Evolutionary conservation across 768 basidiomycete genomes (phyloP).

Genomic region (Coprinellus micaceus): DNA sequence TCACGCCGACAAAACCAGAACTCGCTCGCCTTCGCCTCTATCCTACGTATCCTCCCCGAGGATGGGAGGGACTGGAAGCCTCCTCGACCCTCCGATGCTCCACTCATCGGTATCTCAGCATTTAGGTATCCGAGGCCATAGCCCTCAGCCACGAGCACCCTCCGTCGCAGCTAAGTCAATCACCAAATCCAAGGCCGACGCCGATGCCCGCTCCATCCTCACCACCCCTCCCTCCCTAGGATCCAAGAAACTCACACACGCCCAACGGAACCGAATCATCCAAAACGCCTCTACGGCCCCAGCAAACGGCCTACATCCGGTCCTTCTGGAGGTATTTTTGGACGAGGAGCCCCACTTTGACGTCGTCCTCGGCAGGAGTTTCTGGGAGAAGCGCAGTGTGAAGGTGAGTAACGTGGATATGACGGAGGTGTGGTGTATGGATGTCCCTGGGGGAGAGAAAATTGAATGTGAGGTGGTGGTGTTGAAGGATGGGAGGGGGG

Average conservation of each 20-base stretch:
- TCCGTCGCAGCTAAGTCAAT: too few species aligned
- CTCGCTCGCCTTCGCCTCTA: too few species aligned
- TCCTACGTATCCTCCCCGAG: too few species aligned
- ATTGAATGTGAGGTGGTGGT: conserved; percentile 91
- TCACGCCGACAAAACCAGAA: too few species aligned
- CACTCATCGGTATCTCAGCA: too few species aligned
- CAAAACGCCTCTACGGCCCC: conserved; percentile 3
- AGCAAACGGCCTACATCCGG: conserved; percentile 31
- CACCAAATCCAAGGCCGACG: background rate
- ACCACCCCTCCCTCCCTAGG: background rate
- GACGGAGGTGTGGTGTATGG: conserved; percentile 88
- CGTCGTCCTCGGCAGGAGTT: conserved; percentile 85
- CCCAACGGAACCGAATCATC: background rate
- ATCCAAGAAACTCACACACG: background rate
- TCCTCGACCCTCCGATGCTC: too few species aligned
- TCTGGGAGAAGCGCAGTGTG: conserved; percentile 79
- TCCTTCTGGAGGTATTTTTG: conserved; percentile 68
- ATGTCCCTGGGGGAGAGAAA: conserved; percentile 88
- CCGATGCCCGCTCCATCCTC: background rate
- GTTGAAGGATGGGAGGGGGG: conserved; percentile 85
- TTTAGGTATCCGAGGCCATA: too few species aligned
- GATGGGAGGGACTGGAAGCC: too few species aligned
- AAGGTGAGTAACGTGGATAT: conserved; percentile 79
- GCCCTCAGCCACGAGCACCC: too few species aligned
- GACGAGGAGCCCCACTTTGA: conserved; percentile 96